Evolutionary conservation across 2,329 filamentous ascomycete species (phyloP).

Genomic region (Rasamsonia emersonii): DNA sequence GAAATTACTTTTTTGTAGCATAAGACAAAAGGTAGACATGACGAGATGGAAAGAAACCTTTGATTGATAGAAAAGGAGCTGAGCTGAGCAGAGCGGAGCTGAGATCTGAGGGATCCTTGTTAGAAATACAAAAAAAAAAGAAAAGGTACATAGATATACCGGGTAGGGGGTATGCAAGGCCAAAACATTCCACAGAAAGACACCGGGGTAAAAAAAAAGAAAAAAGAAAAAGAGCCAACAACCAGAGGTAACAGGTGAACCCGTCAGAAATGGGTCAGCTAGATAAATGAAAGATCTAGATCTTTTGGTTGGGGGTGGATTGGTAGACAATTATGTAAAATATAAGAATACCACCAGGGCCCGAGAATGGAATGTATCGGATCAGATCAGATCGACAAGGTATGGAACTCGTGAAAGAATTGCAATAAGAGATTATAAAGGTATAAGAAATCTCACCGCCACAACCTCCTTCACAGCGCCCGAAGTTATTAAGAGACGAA

Average conservation of each 20-base stretch:
- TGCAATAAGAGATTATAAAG: background rate
- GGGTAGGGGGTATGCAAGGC: constrained; percentile 3
- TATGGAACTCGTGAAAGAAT: constrained; percentile 1
- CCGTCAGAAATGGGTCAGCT: no score
- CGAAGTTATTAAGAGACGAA: constrained; percentile 1
- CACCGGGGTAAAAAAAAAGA: constrained; percentile 1
- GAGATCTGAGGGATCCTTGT: no score
- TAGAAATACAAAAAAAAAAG: background rate
- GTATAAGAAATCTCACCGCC: background rate
- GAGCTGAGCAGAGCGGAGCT: background rate
- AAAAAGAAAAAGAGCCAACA: constrained; percentile 1
- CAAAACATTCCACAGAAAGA: constrained; percentile 2
- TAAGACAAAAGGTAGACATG: constrained; percentile 1
- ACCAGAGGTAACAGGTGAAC: background rate
- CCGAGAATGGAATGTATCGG: constrained; percentile 5
- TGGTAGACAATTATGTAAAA: no score
- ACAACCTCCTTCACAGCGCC: no score
- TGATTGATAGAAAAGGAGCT: background rate
- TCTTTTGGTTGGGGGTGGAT: no score
- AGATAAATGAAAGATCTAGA: no score
- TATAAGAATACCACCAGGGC: constrained; percentile 11
- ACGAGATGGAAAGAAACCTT: constrained; percentile 1
- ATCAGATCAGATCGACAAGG: no score
- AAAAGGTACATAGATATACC: background rate
- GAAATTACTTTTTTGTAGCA: background rate